These are phyloP conservation scores for Whalleya microplaca DNA, from an alignment of 2,329 filamentous ascomycete species.

Conservation along the genomic window DNA sequence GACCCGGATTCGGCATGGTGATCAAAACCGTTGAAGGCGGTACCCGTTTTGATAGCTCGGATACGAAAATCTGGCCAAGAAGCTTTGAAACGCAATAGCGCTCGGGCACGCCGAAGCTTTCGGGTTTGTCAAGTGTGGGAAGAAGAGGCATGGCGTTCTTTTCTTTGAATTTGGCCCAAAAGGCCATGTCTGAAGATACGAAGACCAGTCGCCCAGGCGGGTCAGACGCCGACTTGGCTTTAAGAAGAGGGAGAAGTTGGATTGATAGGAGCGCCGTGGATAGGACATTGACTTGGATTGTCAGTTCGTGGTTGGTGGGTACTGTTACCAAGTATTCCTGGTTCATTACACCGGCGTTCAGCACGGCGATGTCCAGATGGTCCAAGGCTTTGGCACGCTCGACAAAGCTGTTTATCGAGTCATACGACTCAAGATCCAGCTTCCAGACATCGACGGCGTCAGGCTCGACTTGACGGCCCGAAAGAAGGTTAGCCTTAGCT, in stretches of 20 bases:
- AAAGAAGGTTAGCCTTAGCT: neutral
- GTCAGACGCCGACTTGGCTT: conserved; percentile 18
- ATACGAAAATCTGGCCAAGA: conserved; percentile 31
- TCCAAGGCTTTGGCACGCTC: conserved; percentile 35
- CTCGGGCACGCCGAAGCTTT: conserved; percentile 8
- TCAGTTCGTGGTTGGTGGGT: conserved; percentile 44
- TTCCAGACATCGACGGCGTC: conserved; percentile 44
- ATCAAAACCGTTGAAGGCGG: neutral
- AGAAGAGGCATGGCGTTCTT: neutral
- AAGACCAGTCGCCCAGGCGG: conserved; percentile 15
- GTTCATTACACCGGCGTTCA: conserved; percentile 36
- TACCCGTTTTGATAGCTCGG: conserved; percentile 29
- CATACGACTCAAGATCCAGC: conserved; percentile 45
- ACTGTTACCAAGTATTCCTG: conserved; percentile 18
- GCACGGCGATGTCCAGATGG: conserved; percentile 43
- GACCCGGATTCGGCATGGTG: neutral
- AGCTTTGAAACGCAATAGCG: conserved; percentile 23
- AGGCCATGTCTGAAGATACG: conserved; percentile 24
- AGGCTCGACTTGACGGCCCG: neutral
- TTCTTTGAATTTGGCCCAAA: conserved; percentile 15
- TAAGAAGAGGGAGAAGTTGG: conserved; percentile 50
- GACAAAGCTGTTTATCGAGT: conserved; percentile 44
- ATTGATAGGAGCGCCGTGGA: conserved; percentile 51
- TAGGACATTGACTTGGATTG: conserved; percentile 55
- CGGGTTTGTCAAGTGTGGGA: conserved; percentile 2